Base-by-base conservation (phyloP, 2,329 filamentous ascomycete genomes). In the Thelonectria rubi region DNA sequence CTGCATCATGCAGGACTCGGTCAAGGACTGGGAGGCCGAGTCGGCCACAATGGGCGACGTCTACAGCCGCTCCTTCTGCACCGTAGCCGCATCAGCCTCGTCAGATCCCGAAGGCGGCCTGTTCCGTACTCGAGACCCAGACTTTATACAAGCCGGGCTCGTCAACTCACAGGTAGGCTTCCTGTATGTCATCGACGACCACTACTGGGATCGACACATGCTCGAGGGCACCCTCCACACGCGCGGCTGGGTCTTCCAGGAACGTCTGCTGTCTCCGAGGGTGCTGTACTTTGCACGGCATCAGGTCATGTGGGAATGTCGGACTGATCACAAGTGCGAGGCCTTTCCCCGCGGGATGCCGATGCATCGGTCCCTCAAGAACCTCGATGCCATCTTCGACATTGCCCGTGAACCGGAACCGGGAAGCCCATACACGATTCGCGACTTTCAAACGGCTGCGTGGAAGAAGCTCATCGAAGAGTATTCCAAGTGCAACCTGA, bases 271-370 rank as follows among this genome's bases (percentile, higher is more conserved):
- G 3, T 47, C 43, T 1, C 26, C 46, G 15, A 37, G 37, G 9
- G 20, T 43, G 20, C 34, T 57, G 15, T 57, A 30, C 17, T 50
- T 57, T 10, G 34, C 30, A 14, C 8, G 9, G 7, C 32, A 57
- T 18, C 52, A 55, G 10, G 15, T 55, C 21, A 30, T 55, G 26
- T 55, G 43, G 52, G 43, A 55, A 15, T 55, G 52, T 10, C 14
- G 14, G 14, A 18, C 5, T 11, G 7, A 48, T 17, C 52, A 48
- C 20, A n/a, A 20, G 34, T 57, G 54, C 17, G 34, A 57, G 15
- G 21, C 17, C 12, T 57, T 57, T 18, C 54, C 21, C 0, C 7
- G 43, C 20, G 45, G 37, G 6, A 48, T 56, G 4, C 43, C 43
- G 30, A 40, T 7, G 17, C 30, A 56, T 6, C 26, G 2, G 17